Conservation (phyloP, 2,329 filamentous ascomycete genomes). For the Penicillium oxalicum region DNA sequence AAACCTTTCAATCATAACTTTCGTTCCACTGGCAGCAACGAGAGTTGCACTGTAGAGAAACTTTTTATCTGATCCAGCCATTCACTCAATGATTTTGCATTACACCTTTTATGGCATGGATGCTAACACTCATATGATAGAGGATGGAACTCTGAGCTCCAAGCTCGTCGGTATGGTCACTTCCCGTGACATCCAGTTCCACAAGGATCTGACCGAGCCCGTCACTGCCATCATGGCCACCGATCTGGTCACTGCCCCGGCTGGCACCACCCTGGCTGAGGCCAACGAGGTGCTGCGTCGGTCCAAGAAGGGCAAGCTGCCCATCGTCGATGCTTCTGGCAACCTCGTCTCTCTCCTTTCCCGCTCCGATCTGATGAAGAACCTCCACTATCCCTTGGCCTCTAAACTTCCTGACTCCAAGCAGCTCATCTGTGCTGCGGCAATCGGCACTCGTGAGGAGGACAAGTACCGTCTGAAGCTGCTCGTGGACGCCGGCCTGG, state of each 20-base stretch:
- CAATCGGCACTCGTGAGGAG: slow-evolving; percentile 89
- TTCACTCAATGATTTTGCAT: slow-evolving; percentile 6
- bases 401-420: slow-evolving; percentile 96
- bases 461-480: slow-evolving; percentile 81
- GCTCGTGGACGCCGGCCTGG: slow-evolving; percentile 88
- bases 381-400: slow-evolving; percentile 90
- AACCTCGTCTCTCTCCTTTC: slow-evolving; percentile 91
- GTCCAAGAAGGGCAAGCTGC: slow-evolving; percentile 98
- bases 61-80: slow-evolving; percentile 45
- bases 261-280: slow-evolving; percentile 76
- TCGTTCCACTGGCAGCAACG: slow-evolving; percentile 98
- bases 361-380: slow-evolving; percentile 96
- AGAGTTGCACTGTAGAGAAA: slow-evolving; percentile 77
- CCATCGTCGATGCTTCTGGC: slow-evolving; percentile 75
- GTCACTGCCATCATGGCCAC: slow-evolving; percentile 93
- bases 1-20: slow-evolving; percentile 80
- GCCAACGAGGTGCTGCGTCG: slow-evolving; percentile 89
- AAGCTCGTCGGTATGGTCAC: slow-evolving; percentile 97
- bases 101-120: slow-evolving; percentile 4
- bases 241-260: slow-evolving; percentile 79
- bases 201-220: slow-evolving; percentile 63
- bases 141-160: slow-evolving; percentile 84
- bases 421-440: slow-evolving; percentile 91
- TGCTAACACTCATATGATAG: slow-evolving; percentile 46
- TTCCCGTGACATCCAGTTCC: slow-evolving; percentile 96